A percentile compares a stretch with the other conserved stretches of the same genome.
Conservation (phyloP, 2,329 filamentous ascomycete genomes). For the Septoria petroselini region DNA sequence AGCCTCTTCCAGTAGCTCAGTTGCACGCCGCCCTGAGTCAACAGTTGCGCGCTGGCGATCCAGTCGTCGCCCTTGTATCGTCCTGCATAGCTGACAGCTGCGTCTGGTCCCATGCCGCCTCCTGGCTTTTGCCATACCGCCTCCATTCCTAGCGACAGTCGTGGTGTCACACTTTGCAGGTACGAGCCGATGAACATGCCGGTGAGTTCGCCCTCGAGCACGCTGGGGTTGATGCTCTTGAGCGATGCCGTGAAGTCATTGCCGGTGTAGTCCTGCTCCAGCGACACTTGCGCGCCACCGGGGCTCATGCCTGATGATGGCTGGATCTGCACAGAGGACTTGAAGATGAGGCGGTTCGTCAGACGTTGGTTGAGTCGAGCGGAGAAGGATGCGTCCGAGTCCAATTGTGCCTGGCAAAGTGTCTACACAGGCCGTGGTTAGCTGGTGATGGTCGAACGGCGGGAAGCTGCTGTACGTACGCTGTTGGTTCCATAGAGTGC, state of each 20-base stretch:
- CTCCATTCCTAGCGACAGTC: slow-evolving; percentile 83
- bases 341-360: slow-evolving; percentile 75
- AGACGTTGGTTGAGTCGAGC: slow-evolving; percentile 93
- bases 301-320: slow-evolving; percentile 54
- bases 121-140: slow-evolving; percentile 88
- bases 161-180: slow-evolving; percentile 86
- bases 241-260: slow-evolving; percentile 88
- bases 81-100: slow-evolving; percentile 82
- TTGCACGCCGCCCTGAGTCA: slow-evolving; percentile 82
- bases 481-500: slow-evolving; percentile 90
- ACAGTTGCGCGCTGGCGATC: slow-evolving; percentile 86
- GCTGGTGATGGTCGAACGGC: slow-evolving; percentile 18
- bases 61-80: slow-evolving; percentile 90
- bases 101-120: slow-evolving; percentile 82
- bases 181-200: slow-evolving; percentile 96
- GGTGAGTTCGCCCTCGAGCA: slow-evolving; percentile 85
- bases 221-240: slow-evolving; percentile 93
- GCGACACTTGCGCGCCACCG: slow-evolving; percentile 80
- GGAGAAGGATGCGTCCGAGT: slow-evolving; percentile 84
- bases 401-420: slow-evolving; percentile 92
- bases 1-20: slow-evolving; percentile 91
- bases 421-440: slow-evolving; percentile 54
- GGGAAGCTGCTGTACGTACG: slow-evolving; percentile 51
- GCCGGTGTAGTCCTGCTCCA: slow-evolving; percentile 94
- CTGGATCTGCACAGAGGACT: slow-evolving; percentile 81